A percentile compares a stretch with the other conserved stretches of the same genome.
These are phyloP conservation scores for Coniella lustricola DNA, from an alignment of 2,329 filamentous ascomycete genomes.

Conservation along the genomic window DNA sequence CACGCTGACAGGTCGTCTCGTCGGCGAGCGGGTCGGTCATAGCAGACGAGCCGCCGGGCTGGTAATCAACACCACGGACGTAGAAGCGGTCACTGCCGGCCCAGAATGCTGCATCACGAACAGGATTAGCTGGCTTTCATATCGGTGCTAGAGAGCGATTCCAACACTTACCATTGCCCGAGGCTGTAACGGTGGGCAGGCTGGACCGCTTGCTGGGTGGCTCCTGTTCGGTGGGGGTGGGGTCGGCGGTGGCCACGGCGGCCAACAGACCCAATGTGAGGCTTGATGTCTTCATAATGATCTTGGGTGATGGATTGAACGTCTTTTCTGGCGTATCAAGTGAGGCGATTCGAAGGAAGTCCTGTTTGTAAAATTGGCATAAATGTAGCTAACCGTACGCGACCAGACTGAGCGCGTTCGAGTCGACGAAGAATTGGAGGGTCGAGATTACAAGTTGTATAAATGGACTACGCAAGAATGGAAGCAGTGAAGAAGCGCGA, in stretches of 20 bases:
- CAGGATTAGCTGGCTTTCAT: background rate
- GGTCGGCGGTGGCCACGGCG: conserved; percentile 38
- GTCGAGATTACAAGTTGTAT: background rate
- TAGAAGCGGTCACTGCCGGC: conserved; percentile 48
- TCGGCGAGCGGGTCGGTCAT: conserved; percentile 72
- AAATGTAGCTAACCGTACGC: background rate
- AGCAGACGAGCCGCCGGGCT: conserved; percentile 51
- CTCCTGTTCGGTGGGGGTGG: conserved; percentile 42
- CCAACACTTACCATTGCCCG: conserved; percentile 45
- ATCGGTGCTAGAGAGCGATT: background rate
- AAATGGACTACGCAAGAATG: background rate
- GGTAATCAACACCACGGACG: conserved; percentile 55
- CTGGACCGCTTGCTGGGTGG: conserved; percentile 43
- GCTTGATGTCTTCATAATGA: conserved; percentile 42
- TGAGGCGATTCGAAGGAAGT: too few relatives aligned
- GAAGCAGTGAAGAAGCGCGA: background rate
- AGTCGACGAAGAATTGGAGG: background rate
- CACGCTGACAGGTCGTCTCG: conserved; percentile 61
- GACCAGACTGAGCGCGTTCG: background rate
- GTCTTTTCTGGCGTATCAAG: too few relatives aligned
- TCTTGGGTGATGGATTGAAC: background rate
- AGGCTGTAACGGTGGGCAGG: conserved; percentile 43
- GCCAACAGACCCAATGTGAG: conserved; percentile 43
- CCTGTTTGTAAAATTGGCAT: too few relatives aligned
- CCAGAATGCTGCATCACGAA: conserved; percentile 43